These are phyloP conservation scores for Crucihimalaya himalaica DNA, from an alignment of 345 rosid genomes.

Conservation along the genomic window DNA sequence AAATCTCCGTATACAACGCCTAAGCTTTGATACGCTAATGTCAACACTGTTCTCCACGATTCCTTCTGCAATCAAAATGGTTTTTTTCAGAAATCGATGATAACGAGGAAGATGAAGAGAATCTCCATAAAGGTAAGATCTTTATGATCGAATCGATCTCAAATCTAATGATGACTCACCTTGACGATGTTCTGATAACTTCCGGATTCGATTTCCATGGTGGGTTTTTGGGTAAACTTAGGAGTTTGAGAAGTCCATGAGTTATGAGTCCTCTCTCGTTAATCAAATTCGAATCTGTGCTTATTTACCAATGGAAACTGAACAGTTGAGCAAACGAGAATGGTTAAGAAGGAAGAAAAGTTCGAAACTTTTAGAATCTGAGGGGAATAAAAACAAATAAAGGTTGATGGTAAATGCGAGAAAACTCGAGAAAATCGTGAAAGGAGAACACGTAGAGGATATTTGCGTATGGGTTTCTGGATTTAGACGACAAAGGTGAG, in stretches of 20 bases:
- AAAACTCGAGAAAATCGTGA: constrained; percentile 24
- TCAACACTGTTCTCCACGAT: constrained; percentile 80
- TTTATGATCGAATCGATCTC: constrained; percentile 14
- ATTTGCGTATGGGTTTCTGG: constrained; percentile 31
- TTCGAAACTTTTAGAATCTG: not conserved
- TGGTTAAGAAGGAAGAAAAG: constrained; percentile 28
- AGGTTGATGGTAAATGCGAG: constrained; percentile 9
- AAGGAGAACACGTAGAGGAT: constrained; percentile 31
- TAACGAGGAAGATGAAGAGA: constrained; percentile 16
- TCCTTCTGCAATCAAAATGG: constrained; percentile 54
- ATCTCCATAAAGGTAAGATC: not conserved
- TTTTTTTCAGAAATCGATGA: constrained; percentile 19
- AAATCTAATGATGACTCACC: constrained; percentile 46
- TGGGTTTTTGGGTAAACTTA: constrained; percentile 23
- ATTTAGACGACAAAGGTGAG: constrained; percentile 31
- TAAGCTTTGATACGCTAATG: constrained; percentile 80
- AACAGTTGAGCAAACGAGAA: constrained; percentile 35
- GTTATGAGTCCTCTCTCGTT: not conserved
- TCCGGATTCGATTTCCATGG: constrained; percentile 74
- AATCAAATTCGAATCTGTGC: constrained; percentile 1
- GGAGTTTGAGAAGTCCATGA: constrained; percentile 38
- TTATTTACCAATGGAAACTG: constrained; percentile 17
- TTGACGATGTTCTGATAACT: constrained; percentile 44
- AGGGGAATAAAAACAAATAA: not conserved
- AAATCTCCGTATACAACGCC: constrained; percentile 98